Percentiles rank a stretch among this genome's conserved stretches.
Evolutionary conservation across 139 green algal genomes (phyloP).

Genomic region (Coccomyxa sp.): DNA sequence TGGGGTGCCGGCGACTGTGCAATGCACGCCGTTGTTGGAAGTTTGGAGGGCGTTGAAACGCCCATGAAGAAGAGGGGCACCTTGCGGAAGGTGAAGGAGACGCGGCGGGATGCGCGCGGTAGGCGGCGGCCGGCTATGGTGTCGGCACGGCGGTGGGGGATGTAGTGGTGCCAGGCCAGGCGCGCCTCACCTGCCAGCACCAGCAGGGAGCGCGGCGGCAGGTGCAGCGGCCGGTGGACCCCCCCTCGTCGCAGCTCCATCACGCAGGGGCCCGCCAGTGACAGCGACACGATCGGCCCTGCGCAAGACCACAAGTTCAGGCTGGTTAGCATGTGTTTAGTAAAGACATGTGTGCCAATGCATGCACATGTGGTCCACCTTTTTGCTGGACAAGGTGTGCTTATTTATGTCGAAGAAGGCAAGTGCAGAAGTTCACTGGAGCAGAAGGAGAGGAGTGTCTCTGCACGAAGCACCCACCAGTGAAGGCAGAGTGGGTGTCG

Average conservation of each 20-base stretch:
- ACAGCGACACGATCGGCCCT: slow-evolving; percentile 81
- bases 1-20: neutral
- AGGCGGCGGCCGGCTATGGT: slow-evolving; percentile 36
- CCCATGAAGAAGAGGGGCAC: slow-evolving; percentile 22
- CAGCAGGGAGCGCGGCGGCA: slow-evolving; percentile 81
- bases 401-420: neutral
- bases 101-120: slow-evolving; percentile 35
- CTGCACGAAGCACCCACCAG: slow-evolving; percentile 12
- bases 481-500: slow-evolving; percentile 94
- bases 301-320: neutral
- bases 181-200: slow-evolving; percentile 80
- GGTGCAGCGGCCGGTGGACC: slow-evolving; percentile 41
- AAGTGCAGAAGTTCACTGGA: neutral
- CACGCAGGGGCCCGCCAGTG: slow-evolving; percentile 57
- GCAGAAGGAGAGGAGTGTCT: neutral
- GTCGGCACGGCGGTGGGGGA: slow-evolving; percentile 85
- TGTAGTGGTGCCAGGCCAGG: slow-evolving; percentile 92
- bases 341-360: neutral
- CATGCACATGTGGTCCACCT: neutral
- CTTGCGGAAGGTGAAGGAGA: slow-evolving; percentile 88
- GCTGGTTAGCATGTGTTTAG: neutral
- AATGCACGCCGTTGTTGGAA: neutral
- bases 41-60: neutral
- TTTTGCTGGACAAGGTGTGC: neutral
- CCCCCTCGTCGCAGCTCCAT: slow-evolving; percentile 81